phyloP scores from a whole-genome alignment of 371 early-diverging fungal species.

The Rhizopus stolonifer region DNA sequence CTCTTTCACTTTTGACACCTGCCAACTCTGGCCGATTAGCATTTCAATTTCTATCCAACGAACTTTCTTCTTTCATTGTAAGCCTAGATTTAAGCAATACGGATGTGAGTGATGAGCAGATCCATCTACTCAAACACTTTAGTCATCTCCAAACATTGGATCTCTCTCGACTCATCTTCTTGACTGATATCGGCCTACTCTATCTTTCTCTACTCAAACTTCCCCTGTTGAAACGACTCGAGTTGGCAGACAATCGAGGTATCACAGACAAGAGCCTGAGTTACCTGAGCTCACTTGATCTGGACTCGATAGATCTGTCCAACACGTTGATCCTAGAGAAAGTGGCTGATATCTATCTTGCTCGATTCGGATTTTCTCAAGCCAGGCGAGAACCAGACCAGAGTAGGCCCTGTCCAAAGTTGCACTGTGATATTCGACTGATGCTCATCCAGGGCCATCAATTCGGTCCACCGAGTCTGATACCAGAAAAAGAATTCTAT shows the following conservation, averaged over 20 bases:
- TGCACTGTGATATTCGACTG: background rate
- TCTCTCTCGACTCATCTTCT: background rate
- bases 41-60: background rate
- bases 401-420: background rate
- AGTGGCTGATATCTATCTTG: constrained; percentile 7
- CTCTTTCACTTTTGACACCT: background rate
- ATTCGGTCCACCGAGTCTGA: background rate
- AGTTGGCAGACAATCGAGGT: constrained; percentile 2
- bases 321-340: constrained; percentile 4
- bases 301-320: constrained; percentile 9
- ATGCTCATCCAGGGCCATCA: background rate
- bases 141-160: constrained; percentile 9
- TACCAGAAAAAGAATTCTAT: background rate
- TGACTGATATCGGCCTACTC: constrained; percentile 8
- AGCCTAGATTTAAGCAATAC: constrained; percentile 1
- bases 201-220: constrained; percentile 6
- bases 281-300: constrained; percentile 7
- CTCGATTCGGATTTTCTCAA: background rate
- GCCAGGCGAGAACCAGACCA: background rate
- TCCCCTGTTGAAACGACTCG: constrained; percentile 8
- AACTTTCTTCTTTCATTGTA: constrained; percentile 12
- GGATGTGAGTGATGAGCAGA: constrained; percentile 7
- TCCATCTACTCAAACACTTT: constrained; percentile 1
- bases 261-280: constrained; percentile 21
- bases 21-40: background rate